These are phyloP conservation scores for Xylaria bambusicola DNA, from an alignment of 495 filamentous ascomycete species.

Conservation along the genomic window DNA sequence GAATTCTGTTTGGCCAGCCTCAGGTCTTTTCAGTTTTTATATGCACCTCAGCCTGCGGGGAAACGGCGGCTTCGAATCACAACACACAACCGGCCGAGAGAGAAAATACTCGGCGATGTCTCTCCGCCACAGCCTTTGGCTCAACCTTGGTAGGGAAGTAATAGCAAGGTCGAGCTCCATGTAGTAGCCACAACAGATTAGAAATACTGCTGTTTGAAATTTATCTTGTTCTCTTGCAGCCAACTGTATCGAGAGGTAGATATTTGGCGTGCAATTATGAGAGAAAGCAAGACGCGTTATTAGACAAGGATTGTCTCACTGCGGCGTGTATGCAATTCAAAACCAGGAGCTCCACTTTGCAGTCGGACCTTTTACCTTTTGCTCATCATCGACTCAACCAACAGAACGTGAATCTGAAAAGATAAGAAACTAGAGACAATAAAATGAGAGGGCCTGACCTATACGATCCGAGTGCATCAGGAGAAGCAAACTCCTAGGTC, in stretches of 20 bases:
- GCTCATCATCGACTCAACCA: constrained; percentile 55
- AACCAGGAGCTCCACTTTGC: constrained; percentile 45
- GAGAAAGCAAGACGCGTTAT: constrained; percentile 22
- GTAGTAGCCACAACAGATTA: constrained; percentile 23
- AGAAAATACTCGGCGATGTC: constrained; percentile 11
- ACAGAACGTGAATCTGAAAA: not conserved
- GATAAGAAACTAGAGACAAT: not conserved
- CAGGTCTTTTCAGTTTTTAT: constrained; percentile 59
- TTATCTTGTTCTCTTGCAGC: constrained; percentile 29
- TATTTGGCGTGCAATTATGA: constrained; percentile 16
- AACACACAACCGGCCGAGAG: constrained; percentile 13
- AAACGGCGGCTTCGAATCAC: constrained; percentile 39
- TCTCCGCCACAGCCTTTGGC: constrained; percentile 55
- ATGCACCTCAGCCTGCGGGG: constrained; percentile 45
- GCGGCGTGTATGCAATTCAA: constrained; percentile 24
- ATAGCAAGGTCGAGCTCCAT: constrained; percentile 39
- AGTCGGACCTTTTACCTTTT: constrained; percentile 68
- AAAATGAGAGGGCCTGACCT: not conserved
- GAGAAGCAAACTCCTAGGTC: not conserved
- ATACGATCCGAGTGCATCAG: not conserved
- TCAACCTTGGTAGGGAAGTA: constrained; percentile 29
- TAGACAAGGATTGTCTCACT: constrained; percentile 25
- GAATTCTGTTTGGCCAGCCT: constrained; percentile 36
- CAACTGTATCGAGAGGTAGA: constrained; percentile 19
- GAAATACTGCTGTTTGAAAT: constrained; percentile 25